phyloP scores from a whole-genome alignment of 768 basidiomycete genomes.

The Gyrodon lividus region DNA sequence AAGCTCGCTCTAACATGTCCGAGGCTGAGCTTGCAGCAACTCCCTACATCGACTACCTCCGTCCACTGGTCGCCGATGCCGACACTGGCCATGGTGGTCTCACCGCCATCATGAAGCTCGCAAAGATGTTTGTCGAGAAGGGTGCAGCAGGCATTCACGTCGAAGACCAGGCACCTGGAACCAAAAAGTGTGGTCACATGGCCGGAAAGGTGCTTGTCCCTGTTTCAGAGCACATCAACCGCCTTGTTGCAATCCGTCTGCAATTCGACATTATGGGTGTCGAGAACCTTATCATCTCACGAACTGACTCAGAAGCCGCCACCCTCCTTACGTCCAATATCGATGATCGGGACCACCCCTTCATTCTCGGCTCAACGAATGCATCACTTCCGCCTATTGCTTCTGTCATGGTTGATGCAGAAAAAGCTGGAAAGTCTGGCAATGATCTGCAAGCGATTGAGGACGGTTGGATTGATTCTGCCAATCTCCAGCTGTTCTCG shows the following conservation, averaged over 20 bases:
- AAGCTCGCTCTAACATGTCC: conserved; percentile 68
- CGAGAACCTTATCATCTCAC: conserved; percentile 87
- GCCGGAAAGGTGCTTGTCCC: conserved; percentile 96
- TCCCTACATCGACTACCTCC: conserved; percentile 82
- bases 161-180: conserved; percentile 96
- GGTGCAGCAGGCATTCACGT: conserved; percentile 98
- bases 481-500: conserved; percentile 79
- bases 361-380: conserved; percentile 93
- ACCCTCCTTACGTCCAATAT: conserved; percentile 97
- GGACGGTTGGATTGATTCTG: conserved; percentile 79
- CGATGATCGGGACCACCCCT: conserved; percentile 95
- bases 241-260: conserved; percentile 92
- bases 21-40: conserved; percentile 70
- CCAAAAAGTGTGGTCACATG: conserved; percentile 96
- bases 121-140: conserved; percentile 98
- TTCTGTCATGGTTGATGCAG: conserved; percentile 80
- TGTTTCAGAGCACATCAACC: conserved; percentile 96
- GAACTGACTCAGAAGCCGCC: conserved; percentile 97
- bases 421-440: conserved; percentile 76
- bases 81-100: conserved; percentile 98
- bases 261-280: conserved; percentile 99
- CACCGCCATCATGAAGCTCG: conserved; percentile 97
- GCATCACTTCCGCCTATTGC: conserved; percentile 67
- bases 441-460: conserved; percentile 83
- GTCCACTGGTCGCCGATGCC: conserved; percentile 94